A percentile compares a stretch with the other conserved stretches of the same genome.
Evolutionary conservation across 306 rosid genomes (phyloP).

Genomic region (Glycyrrhiza uralensis): DNA sequence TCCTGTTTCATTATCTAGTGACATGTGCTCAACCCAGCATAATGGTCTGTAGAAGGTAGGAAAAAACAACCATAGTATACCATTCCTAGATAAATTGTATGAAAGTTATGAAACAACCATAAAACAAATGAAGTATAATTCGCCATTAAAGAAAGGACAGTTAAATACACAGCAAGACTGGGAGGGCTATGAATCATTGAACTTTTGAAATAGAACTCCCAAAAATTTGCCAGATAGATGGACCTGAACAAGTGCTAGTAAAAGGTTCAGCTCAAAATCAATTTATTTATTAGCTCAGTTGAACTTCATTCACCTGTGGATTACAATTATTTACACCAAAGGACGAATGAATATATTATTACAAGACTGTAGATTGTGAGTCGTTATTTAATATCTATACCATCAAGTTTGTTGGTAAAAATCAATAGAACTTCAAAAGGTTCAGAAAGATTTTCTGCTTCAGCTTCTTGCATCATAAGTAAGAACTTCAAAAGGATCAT

Average conservation of each 20-base stretch:
- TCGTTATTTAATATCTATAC: not conserved
- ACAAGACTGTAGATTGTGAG: not conserved
- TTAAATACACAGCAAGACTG: not conserved
- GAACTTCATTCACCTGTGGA: not conserved
- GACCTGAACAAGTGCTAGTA: not conserved
- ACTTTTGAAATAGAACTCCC: not conserved
- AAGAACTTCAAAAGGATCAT: not conserved
- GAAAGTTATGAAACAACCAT: not conserved
- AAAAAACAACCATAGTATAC: constrained; percentile 12
- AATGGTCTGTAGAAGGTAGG: constrained; percentile 52
- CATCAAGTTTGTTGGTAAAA: not conserved
- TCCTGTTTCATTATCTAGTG: constrained; percentile 84
- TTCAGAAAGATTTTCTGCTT: not conserved
- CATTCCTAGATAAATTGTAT: constrained; percentile 3
- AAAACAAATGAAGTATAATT: constrained; percentile 12
- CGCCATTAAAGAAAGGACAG: not conserved
- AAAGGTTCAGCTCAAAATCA: not conserved
- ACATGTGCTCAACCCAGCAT: constrained; percentile 89
- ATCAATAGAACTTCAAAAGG: not conserved
- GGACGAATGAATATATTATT: not conserved
- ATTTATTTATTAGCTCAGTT: not conserved
- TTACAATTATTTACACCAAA: constrained; percentile 3
- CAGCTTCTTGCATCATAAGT: not conserved
- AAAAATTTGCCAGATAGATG: not conserved
- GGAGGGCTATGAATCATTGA: not conserved